Evolutionary conservation across 2,329 filamentous ascomycete genomes (phyloP).

Genomic region (Fusarium metavorans): DNA sequence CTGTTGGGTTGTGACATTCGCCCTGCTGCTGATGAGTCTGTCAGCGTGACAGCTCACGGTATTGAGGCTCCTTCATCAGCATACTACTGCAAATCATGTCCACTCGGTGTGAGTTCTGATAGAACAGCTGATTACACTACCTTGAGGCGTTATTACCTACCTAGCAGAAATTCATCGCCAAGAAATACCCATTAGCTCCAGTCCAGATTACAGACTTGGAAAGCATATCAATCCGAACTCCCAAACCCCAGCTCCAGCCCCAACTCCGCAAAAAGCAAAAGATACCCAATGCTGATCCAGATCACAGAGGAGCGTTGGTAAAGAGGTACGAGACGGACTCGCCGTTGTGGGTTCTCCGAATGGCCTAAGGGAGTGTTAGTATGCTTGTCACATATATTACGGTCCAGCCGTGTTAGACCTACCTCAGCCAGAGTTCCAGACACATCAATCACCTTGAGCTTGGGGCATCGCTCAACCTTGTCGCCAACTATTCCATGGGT

Average conservation of each 20-base stretch:
- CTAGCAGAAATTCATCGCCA: background rate
- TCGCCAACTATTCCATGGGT: conserved; percentile 64
- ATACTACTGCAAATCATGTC: background rate
- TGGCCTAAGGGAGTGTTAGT: conserved; percentile 58
- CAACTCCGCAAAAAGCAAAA: background rate
- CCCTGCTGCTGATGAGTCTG: background rate
- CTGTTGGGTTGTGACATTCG: background rate
- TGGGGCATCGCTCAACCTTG: conserved; percentile 81
- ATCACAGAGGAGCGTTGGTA: conserved; percentile 66
- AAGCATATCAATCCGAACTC: background rate
- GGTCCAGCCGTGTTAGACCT: conserved; percentile 17
- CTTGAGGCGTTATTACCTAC: background rate
- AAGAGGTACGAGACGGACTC: conserved; percentile 75
- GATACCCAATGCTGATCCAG: background rate
- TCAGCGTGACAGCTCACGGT: background rate
- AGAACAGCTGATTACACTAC: background rate
- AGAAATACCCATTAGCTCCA: background rate
- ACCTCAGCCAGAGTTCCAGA: conserved; percentile 80
- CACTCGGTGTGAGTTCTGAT: background rate
- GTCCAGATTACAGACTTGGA: background rate
- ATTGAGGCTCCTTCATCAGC: background rate
- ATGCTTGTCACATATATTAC: background rate
- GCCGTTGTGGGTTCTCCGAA: conserved; percentile 75
- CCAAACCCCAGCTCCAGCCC: background rate
- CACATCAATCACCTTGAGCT: conserved; percentile 90